Evolutionary conservation across 2,329 filamentous ascomycete species (phyloP), one percentile per base, ranked within the genome.

Genomic region (Herpotrichia juniperi): DNA sequence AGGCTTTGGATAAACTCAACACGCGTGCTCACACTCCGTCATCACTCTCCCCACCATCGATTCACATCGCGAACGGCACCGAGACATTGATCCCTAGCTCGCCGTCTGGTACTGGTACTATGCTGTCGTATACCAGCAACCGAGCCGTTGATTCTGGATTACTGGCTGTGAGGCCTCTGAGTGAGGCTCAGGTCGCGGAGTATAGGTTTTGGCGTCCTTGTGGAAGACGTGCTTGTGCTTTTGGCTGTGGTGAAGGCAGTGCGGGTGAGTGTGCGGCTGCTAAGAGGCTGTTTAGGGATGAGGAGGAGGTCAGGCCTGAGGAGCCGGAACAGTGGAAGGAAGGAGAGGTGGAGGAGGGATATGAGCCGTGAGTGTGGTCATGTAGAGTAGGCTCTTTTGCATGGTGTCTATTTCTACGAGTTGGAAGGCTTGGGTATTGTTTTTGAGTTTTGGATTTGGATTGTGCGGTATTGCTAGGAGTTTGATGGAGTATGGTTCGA

Each of bases 201-300:
- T 73, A 73, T 49, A 51, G 68, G 22, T 74, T 74, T 50, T 74
- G 71, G 71, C 59, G 64, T 9, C 68, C 66, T 0, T 74, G 71
- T 46, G 68, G 69, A 2, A 57, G 58, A 2, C 53, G 62, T 25
- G 31, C 28, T 1, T 74, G 71, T 53, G 63, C 56, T 1, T 69
- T 73, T 57, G 70, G 71, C 1, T 74, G 71, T 52, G 66, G 66
- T 4, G 54, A 51, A 3, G 58, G 31, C 8, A 34, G 61, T 17
- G 58, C 62, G 24, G 71, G 71, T 2, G 70, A 74, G 57, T 43
- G 35, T 17, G 53, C 53, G 17, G 71, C 70, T 31, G 66, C 66
- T n/a, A 66, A 56, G 57, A 57, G 64, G 35, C 51, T 74, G 32
- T 74, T 74, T 43, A 57, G 53, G 43, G 57, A 56, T 5, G 62